These are phyloP conservation scores for Monosporozyma solicola DNA, from an alignment of 805 yeast genomes.

Conservation along the genomic window DNA sequence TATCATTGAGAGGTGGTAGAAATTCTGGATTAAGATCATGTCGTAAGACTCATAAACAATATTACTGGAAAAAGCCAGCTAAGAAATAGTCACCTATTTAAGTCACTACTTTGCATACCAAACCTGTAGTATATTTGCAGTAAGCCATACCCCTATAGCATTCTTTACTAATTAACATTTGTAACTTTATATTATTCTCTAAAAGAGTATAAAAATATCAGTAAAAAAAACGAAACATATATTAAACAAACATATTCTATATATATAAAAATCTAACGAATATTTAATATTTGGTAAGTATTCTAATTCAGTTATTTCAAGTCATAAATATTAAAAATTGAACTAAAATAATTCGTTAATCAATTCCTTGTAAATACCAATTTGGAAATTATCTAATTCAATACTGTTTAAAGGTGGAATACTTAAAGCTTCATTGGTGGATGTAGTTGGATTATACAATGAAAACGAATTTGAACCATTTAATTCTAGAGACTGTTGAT, in stretches of 20 bases:
- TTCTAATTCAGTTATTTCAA: background rate
- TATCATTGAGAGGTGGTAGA: slow-evolving; percentile 66
- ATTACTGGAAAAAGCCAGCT: slow-evolving; percentile 41
- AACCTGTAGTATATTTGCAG: background rate
- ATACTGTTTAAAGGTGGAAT: slow-evolving; percentile 22
- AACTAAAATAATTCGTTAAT: slow-evolving; percentile 18
- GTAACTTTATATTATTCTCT: background rate
- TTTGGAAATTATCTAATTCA: slow-evolving; percentile 28
- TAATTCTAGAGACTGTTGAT: slow-evolving; percentile 5
- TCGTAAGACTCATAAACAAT: slow-evolving; percentile 84
- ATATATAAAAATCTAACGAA: background rate
- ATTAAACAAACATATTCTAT: background rate
- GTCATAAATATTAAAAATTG: background rate
- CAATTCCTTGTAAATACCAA: slow-evolving; percentile 28
- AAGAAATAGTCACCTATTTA: slow-evolving; percentile 5
- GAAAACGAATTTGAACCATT: slow-evolving; percentile 8
- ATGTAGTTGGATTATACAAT: background rate
- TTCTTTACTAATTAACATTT: background rate
- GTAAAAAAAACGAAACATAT: background rate
- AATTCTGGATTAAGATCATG: slow-evolving; percentile 71
- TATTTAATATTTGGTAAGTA: background rate
- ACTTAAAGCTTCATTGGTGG: slow-evolving; percentile 3
- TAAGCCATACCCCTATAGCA: background rate
- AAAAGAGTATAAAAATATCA: background rate
- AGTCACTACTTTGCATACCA: background rate